Evolutionary conservation across 2,329 filamentous ascomycete species (phyloP), one percentile per base, ranked within the genome.

Genomic region (Fusarium nurragi): DNA sequence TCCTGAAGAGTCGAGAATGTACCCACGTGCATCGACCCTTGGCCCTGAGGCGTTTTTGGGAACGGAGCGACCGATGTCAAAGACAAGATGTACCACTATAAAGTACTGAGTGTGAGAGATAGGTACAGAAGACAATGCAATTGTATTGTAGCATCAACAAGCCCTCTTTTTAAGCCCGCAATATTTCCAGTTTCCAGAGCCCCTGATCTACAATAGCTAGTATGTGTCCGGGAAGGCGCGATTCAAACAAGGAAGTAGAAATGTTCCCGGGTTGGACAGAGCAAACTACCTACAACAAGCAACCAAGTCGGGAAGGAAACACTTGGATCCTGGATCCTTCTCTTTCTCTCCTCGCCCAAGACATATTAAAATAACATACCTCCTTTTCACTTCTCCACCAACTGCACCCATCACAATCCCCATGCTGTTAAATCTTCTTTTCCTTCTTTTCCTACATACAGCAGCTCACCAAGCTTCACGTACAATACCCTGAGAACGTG

Each of bases 1-100:
- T 34, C 25, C 18, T 34, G 19, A 21, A 56, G 34, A 47, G 36
- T 45, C 16, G n/a, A 18, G 8, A 11, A 38, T 30, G 22, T 50
- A 55, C 68, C 71, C 71, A 74, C 72, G 71, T 74, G 72, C 69
- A 50, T 60, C 47, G 65, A 67, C 54, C 36, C 60, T 70, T 69
- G 71, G 69, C 60, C 63, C 60, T 47, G 63, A 54, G 54, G 47
- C 57, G 30, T 48, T 23, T 34, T 37, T 32, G 49, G 50, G 39
- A 37, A 36, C 18, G 22, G 46, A 38, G 47, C 41, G 40, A 45
- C 13, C 18, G 25, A 18, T 30, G 19, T 38, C 25, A 45, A 49
- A 47, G 38, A 52, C 47, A 48, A 38, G 26, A 48, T 28, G 22
- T 18, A 34, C 9, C 26, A 8, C 9, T 26, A 60, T 28, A 26